Conservation (phyloP, 2,329 filamentous ascomycete genomes). For the Diaporthe humulicola region DNA sequence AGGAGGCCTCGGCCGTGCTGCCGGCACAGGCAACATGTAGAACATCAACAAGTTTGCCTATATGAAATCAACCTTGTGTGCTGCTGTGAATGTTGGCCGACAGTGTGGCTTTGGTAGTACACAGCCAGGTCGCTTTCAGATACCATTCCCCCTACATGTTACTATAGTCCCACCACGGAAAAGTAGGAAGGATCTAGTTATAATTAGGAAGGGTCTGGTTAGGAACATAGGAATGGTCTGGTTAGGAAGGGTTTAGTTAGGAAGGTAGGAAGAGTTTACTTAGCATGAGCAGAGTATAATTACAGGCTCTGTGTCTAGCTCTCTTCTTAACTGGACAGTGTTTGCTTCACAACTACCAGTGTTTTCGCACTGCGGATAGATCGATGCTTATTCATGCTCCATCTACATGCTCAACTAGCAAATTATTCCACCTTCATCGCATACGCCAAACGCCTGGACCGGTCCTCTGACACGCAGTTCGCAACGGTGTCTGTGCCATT, state of each 20-base stretch:
- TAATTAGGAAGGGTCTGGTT: no score
- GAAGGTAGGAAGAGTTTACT: no score
- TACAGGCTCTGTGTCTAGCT: no score
- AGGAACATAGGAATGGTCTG: no score
- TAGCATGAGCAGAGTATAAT: no score
- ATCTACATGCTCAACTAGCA: not conserved
- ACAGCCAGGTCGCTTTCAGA: not conserved
- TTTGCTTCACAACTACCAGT: not conserved
- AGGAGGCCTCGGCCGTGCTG: conserved; percentile 13
- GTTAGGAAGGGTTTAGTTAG: no score
- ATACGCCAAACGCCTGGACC: conserved; percentile 30
- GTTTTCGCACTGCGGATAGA: not conserved
- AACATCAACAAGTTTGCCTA: conserved; percentile 9
- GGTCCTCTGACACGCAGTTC: not conserved
- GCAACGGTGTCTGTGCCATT: not conserved
- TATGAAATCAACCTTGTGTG: not conserved
- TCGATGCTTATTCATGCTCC: not conserved
- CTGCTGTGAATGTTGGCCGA: not conserved
- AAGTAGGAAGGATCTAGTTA: no score
- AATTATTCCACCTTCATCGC: not conserved
- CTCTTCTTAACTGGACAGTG: not conserved
- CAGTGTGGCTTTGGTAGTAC: not conserved
- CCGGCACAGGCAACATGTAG: conserved; percentile 2
- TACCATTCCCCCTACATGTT: not conserved
- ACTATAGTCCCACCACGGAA: not conserved